Conservation (phyloP, 2,329 filamentous ascomycete species). For the Talaromyces sp. region DNA sequence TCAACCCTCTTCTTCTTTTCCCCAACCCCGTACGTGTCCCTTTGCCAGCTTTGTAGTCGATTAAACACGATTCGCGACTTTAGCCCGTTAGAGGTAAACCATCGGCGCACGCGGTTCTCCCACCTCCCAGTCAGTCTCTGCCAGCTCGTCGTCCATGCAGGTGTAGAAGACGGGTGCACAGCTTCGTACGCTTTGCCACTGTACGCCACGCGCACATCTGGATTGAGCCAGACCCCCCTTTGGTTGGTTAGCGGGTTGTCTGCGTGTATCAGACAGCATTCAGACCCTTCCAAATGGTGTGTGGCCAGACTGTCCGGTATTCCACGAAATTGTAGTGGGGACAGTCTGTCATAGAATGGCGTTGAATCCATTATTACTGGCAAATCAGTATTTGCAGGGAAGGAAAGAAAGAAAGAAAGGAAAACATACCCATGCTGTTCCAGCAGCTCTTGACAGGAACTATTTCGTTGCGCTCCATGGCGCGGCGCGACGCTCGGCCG, state of each 20-base stretch:
- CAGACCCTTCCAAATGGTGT: slow-evolving; percentile 54
- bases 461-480: slow-evolving; percentile 48
- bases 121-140: slow-evolving; percentile 54
- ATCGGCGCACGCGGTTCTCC: slow-evolving; percentile 52
- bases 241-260: slow-evolving; percentile 55
- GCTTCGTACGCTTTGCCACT: slow-evolving; percentile 49
- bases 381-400: not conserved
- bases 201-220: slow-evolving; percentile 65
- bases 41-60: slow-evolving; percentile 34
- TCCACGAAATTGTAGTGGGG: slow-evolving; percentile 46
- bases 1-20: slow-evolving; percentile 6
- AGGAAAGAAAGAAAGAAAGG: not conserved
- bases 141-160: slow-evolving; percentile 45
- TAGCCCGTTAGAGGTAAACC: slow-evolving; percentile 32
- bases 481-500: slow-evolving; percentile 45
- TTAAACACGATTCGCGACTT: slow-evolving; percentile 25
- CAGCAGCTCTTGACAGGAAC: slow-evolving; percentile 62
- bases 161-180: slow-evolving; percentile 23
- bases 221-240: slow-evolving; percentile 63
- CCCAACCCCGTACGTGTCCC: slow-evolving; percentile 19
- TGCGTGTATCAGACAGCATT: slow-evolving; percentile 62
- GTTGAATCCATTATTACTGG: slow-evolving; percentile 11
- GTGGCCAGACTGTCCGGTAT: slow-evolving; percentile 50
- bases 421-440: slow-evolving; percentile 54
- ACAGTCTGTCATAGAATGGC: slow-evolving; percentile 16